Evolutionary conservation across 257 asterid species (phyloP).

Genomic region (Fraxinus quadrangulata): DNA sequence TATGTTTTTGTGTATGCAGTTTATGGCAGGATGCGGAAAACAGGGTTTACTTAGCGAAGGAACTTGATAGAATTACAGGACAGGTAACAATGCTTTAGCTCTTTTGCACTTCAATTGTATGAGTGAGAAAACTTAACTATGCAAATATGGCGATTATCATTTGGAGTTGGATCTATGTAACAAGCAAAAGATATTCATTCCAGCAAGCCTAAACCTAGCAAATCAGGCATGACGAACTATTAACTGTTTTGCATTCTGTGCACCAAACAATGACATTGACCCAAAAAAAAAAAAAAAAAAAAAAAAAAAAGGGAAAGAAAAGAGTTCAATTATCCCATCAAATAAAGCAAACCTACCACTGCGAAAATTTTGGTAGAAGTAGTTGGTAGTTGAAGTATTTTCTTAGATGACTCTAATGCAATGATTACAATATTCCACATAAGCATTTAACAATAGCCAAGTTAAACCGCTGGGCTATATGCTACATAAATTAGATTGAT

Average conservation of each 20-base stretch:
- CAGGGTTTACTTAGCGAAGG: constrained; percentile 71
- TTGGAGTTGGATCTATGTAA: constrained; percentile 1
- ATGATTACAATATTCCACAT: background rate
- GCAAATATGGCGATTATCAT: constrained; percentile 2
- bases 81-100: constrained; percentile 50
- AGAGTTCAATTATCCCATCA: no score
- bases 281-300: no score
- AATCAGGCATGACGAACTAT: background rate
- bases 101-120: background rate
- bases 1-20: constrained; percentile 38
- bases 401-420: background rate
- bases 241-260: background rate
- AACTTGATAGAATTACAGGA: constrained; percentile 91
- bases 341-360: no score
- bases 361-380: no score
- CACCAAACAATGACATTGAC: background rate
- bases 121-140: constrained; percentile 8
- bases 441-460: background rate
- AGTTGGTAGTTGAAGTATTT: no score
- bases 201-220: background rate
- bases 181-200: background rate
- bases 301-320: no score
- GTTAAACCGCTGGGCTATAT: constrained; percentile 11
- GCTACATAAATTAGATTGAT: background rate
- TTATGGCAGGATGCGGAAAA: constrained; percentile 91